A percentile compares a stretch with the other conserved stretches of the same genome.
Evolutionary conservation across 768 basidiomycete species (phyloP).

Genomic region (Suillus subaureus): DNA sequence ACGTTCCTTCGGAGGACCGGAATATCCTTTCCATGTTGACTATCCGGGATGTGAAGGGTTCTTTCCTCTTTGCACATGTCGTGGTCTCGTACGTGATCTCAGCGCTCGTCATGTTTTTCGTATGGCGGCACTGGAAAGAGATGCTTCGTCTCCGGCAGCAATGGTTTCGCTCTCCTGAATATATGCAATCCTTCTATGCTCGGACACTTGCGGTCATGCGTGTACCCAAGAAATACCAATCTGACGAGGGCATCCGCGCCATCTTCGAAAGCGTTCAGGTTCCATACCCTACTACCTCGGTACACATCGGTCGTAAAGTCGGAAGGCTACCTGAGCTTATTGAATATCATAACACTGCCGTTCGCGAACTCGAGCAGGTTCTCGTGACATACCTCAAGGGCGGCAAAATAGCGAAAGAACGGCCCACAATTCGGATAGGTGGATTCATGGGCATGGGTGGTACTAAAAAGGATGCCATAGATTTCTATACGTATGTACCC

Average conservation of each 20-base stretch:
- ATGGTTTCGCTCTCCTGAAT: constrained; percentile 92
- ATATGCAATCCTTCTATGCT: constrained; percentile 89
- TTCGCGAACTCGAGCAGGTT: constrained; percentile 87
- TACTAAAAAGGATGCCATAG: constrained; percentile 86
- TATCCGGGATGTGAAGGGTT: constrained; percentile 77
- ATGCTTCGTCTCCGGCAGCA: constrained; percentile 79
- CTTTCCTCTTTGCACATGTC: constrained; percentile 82
- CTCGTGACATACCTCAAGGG: constrained; percentile 90
- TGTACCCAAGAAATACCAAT: constrained; percentile 80
- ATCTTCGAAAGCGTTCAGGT: constrained; percentile 76
- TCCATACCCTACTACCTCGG: constrained; percentile 90
- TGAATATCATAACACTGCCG: constrained; percentile 90
- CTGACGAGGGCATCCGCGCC: constrained; percentile 78
- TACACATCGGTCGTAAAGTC: constrained; percentile 86
- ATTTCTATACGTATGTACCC: constrained; percentile 80
- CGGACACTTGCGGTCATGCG: constrained; percentile 83
- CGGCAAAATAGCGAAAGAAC: constrained; percentile 73
- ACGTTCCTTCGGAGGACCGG: constrained; percentile 52
- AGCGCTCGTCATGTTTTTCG: constrained; percentile 66
- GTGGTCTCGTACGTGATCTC: constrained; percentile 83
- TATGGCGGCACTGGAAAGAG: constrained; percentile 73
- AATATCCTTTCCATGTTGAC: constrained; percentile 81
- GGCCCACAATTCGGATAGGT: constrained; percentile 81
- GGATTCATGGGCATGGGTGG: constrained; percentile 85
- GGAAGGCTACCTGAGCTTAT: constrained; percentile 90